Conservation (phyloP, 345 rosid species). For the Populus nigra region DNA sequence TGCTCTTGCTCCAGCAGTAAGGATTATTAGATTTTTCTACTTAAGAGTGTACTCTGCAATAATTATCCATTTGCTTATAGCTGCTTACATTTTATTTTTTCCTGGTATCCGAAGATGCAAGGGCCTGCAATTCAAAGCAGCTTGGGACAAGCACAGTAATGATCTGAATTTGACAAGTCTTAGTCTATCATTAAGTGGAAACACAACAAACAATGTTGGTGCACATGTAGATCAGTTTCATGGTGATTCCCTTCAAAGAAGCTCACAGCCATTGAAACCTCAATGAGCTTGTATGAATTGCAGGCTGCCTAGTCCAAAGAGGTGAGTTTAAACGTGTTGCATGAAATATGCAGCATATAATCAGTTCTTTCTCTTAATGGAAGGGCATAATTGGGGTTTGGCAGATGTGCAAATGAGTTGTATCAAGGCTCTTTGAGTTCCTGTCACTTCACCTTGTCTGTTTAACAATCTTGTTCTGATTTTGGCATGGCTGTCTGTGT, state of each 20-base stretch:
- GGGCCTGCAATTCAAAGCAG: constrained; percentile 53
- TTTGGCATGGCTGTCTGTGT: no score
- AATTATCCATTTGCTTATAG: neutral
- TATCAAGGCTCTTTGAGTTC: no score
- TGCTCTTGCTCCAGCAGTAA: constrained; percentile 72
- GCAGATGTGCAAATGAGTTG: no score
- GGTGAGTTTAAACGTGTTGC: no score
- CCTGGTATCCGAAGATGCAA: constrained; percentile 49
- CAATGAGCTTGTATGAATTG: neutral
- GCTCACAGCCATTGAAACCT: constrained; percentile 9
- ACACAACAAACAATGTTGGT: neutral
- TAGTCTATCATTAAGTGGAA: constrained; percentile 21
- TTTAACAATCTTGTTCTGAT: no score
- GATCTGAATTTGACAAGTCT: constrained; percentile 61
- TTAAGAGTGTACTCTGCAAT: no score
- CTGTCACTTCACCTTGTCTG: no score
- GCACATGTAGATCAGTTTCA: neutral
- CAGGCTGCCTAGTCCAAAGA: neutral
- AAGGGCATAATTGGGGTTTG: no score
- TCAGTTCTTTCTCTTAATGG: no score
- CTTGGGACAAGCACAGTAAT: constrained; percentile 60
- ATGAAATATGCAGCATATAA: no score
- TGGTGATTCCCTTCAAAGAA: neutral
- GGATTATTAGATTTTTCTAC: constrained; percentile 8
- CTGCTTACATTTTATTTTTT: neutral